These are phyloP conservation scores for Plasmodium yoelii DNA, from an alignment of 169 alveolate genomes.

Conservation along the genomic window DNA sequence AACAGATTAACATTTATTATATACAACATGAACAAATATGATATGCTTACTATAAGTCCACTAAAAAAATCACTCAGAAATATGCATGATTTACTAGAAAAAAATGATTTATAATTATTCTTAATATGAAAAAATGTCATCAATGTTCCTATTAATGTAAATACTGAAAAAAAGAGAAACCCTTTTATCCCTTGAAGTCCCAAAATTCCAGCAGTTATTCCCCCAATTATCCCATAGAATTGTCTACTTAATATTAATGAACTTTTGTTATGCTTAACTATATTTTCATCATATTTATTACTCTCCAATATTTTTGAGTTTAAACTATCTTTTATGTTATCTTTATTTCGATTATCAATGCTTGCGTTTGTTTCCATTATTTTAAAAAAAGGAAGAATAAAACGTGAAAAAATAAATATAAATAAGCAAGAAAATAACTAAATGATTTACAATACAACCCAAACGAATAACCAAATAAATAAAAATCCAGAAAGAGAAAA, in stretches of 20 bases:
- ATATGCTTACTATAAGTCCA: constrained; percentile 56
- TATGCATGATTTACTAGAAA: constrained; percentile 35
- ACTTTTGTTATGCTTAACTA: constrained; percentile 36
- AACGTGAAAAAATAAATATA: too few relatives aligned
- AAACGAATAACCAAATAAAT: too few relatives aligned
- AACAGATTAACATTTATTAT: too few relatives aligned
- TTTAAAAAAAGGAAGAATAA: not conserved
- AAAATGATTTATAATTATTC: constrained; percentile 28
- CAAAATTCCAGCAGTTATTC: constrained; percentile 63
- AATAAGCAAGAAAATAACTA: too few relatives aligned
- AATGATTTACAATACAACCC: too few relatives aligned
- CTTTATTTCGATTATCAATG: constrained; percentile 18
- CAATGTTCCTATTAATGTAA: constrained; percentile 42
- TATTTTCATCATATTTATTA: constrained; percentile 39
- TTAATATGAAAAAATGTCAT: constrained; percentile 66
- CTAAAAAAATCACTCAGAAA: constrained; percentile 46
- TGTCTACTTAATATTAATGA: constrained; percentile 62
- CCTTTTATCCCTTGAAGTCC: constrained; percentile 68
- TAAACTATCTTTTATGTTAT: constrained; percentile 9
- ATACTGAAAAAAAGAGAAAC: constrained; percentile 50
- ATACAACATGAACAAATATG: not conserved
- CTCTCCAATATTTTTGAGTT: constrained; percentile 32
- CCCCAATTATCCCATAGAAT: constrained; percentile 70
- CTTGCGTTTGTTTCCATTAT: constrained; percentile 48
- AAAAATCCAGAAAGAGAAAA: too few relatives aligned